phyloP scores from a whole-genome alignment of 306 rosid species.

The Glycine soja region DNA sequence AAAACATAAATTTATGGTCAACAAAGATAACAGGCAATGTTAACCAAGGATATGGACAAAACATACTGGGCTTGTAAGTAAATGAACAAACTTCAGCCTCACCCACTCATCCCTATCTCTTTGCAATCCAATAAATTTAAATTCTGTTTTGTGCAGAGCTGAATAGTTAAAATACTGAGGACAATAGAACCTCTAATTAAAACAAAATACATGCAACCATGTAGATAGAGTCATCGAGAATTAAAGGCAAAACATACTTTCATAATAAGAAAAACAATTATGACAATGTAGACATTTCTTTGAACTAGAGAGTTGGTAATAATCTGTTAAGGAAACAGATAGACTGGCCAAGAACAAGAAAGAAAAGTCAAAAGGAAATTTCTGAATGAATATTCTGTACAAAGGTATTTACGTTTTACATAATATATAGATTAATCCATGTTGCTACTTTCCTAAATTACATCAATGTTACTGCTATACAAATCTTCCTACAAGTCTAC shows the following conservation, averaged over 20 bases:
- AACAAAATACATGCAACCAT: constrained; percentile 29
- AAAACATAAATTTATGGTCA: constrained; percentile 41
- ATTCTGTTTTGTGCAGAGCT: constrained; percentile 8
- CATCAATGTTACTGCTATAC: background rate
- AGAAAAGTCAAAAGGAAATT: background rate
- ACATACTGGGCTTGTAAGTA: constrained; percentile 21
- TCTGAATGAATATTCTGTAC: background rate
- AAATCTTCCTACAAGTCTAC: background rate
- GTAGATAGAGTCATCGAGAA: background rate
- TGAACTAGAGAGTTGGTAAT: constrained; percentile 24
- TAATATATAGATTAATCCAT: background rate
- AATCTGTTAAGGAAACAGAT: constrained; percentile 18
- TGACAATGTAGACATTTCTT: background rate
- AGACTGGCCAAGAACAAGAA: constrained; percentile 6
- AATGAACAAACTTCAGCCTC: constrained; percentile 28
- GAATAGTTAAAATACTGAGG: constrained; percentile 33
- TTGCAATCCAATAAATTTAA: constrained; percentile 29
- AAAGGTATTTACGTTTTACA: background rate
- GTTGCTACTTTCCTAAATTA: background rate
- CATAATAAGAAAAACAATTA: constrained; percentile 10
- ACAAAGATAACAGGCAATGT: constrained; percentile 25
- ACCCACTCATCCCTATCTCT: constrained; percentile 9
- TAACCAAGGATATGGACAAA: constrained; percentile 38
- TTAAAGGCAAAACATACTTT: constrained; percentile 1
- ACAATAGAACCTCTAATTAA: constrained; percentile 29